Percentiles rank a stretch among this genome's conserved stretches.
Evolutionary conservation across 2,329 filamentous ascomycete species (phyloP).

Genomic region (Neonectria ditissima): DNA sequence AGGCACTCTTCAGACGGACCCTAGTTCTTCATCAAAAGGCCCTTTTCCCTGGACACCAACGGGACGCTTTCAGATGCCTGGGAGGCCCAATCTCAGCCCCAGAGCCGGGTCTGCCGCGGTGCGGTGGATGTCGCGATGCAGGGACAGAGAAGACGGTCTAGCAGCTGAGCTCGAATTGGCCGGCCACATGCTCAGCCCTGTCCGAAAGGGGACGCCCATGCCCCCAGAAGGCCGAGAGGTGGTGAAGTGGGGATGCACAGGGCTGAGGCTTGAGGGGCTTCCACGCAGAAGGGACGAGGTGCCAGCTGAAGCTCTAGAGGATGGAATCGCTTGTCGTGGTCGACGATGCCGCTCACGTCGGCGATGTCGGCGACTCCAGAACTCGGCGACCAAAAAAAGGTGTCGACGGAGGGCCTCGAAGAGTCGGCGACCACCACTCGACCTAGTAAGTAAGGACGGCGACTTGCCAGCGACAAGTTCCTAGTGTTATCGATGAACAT

Average conservation of each 20-base stretch:
- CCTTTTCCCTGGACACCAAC: not conserved
- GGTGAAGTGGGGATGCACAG: constrained; percentile 16
- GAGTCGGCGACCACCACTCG: not conserved
- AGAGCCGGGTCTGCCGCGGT: not conserved
- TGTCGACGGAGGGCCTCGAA: too few species aligned
- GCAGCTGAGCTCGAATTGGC: not conserved
- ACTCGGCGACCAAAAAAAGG: not conserved
- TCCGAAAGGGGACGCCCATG: not conserved
- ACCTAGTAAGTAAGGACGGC: too few species aligned
- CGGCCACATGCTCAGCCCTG: not conserved
- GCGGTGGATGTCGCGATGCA: not conserved
- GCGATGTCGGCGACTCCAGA: not conserved
- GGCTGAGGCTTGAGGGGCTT: constrained; percentile 15
- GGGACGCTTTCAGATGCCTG: not conserved
- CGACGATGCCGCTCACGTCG: not conserved
- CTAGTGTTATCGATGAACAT: not conserved
- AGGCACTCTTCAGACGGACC: not conserved
- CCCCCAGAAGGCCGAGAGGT: not conserved
- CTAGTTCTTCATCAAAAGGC: too few species aligned
- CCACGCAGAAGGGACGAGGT: not conserved
- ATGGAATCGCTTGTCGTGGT: not conserved
- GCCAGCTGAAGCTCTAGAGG: not conserved
- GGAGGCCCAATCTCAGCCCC: not conserved
- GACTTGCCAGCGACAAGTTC: not conserved
- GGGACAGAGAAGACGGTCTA: not conserved